Percentiles rank a stretch among this genome's conserved stretches.
These are phyloP conservation scores for Lizanozyma gosingica DNA, from an alignment of 1,139 yeast genomes.

Conservation along the genomic window DNA sequence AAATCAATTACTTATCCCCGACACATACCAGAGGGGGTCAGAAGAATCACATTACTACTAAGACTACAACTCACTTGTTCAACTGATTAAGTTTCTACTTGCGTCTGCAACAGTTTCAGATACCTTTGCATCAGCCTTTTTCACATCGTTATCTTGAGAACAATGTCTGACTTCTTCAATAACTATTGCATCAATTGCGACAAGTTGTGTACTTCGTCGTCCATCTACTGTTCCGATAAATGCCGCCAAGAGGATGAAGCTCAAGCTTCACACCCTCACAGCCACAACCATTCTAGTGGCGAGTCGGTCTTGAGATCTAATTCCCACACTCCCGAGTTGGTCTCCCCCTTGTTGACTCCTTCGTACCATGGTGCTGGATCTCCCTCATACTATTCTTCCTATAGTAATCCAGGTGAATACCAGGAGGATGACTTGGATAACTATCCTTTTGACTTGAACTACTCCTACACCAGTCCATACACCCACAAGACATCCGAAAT, in stretches of 20 bases:
- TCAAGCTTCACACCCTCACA: neutral
- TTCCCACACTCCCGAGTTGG: neutral
- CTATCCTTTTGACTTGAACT: neutral
- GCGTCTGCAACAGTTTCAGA: too few species aligned
- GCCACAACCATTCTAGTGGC: neutral
- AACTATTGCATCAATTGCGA: conserved; percentile 64
- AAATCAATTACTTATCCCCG: too few species aligned
- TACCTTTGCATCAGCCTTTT: too few species aligned
- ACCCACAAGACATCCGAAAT: neutral
- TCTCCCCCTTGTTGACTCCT: neutral
- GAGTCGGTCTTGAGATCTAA: neutral
- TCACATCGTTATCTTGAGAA: too few species aligned
- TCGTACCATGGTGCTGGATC: neutral
- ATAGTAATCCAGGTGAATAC: neutral
- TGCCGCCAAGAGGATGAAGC: conserved; percentile 42
- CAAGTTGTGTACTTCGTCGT: conserved; percentile 41
- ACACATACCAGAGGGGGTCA: too few species aligned
- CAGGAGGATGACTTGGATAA: neutral
- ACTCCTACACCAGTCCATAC: neutral
- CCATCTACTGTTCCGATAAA: conserved; percentile 52
- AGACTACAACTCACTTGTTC: too few species aligned
- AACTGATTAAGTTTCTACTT: too few species aligned
- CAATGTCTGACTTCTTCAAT: conserved; percentile 40
- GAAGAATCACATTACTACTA: too few species aligned
- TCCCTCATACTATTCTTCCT: neutral